A percentile compares a stretch with the other conserved stretches of the same genome.
phyloP scores from a whole-genome alignment of 139 green algal species.

The Chlorella sp. region DNA sequence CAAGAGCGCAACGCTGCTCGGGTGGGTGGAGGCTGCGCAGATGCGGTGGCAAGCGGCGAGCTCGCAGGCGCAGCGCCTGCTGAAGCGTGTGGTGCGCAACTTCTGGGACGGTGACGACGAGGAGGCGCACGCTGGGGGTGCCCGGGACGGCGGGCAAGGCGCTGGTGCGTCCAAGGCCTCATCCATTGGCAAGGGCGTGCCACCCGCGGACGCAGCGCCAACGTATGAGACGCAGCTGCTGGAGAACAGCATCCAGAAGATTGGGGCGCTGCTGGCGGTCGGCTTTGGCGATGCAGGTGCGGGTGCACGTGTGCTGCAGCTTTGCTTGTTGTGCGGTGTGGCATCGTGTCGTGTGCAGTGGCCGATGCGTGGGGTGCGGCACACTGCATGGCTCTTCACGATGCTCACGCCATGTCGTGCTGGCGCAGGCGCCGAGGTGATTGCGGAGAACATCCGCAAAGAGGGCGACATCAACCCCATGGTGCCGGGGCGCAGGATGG shows the following conservation, averaged over 20 bases:
- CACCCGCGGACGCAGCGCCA: neutral
- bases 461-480: conserved; percentile 91
- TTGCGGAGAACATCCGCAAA: conserved; percentile 91
- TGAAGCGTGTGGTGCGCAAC: conserved; percentile 13
- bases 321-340: no score
- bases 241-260: conserved; percentile 82
- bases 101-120: conserved; percentile 30
- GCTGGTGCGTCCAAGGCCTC: neutral
- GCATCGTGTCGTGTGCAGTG: no score
- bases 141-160: no score
- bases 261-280: conserved; percentile 85
- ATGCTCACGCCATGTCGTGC: no score
- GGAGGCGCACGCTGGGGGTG: no score
- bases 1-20: no score
- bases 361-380: no score
- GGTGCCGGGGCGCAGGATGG: conserved; percentile 64
- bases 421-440: conserved; percentile 71
- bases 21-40: no score
- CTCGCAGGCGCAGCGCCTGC: neutral
- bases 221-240: conserved; percentile 82
- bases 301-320: no score
- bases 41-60: no score
- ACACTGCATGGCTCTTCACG: no score
- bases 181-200: neutral
- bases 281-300: conserved; percentile 89